Evolutionary conservation across 176 grass and related monocot genomes (phyloP), one percentile per base, ranked within the genome.

Genomic region (Oryza glumipatula): DNA sequence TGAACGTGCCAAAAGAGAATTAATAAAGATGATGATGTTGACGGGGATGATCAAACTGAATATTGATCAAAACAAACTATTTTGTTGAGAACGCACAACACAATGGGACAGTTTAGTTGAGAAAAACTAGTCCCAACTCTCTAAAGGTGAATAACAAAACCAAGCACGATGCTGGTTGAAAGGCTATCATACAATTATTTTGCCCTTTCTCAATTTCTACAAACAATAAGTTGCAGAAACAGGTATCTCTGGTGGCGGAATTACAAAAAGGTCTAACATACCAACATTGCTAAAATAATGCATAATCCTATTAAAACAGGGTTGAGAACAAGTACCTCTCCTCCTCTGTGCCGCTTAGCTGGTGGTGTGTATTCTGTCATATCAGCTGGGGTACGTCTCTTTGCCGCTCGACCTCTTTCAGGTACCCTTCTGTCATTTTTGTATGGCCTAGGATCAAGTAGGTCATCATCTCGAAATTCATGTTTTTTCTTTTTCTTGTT

Each of bases 401-500:
- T 98, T 46, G 68, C 77, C 54, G 88, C 71, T 39, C 81, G 83
- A 45, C 94, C 88, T 63, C 93, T 88, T 79, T 98, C 96, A 83
- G 83, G 75, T 64, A 84, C 88, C 77, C 12, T 98, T 85, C 93
- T 95, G 67, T 95, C 96, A 81, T 98, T 98, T 88, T 46, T 95
- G 77, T 95, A 95, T 11, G 96, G 88, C 66, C 88, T 75, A 71
- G 87, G 87, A 65, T 98, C 96, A 43, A 93, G 89, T 68, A 95
- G 65, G 49, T 92, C 91, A 39, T 94, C 96, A 85, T 98, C 96
- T 84, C 84, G 87, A 32, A 98, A 98, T 89, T 95, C 91, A 63
- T 92, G 96, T 74, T 94, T 98, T 67, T 83, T 94, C 86, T 92
- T 98, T 88, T 98, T 97, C 94, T 97, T 98, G 43, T 81, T 98